Evolutionary conservation across 1,284 basidiomycete species (phyloP), one percentile per base, ranked within the genome.

Genomic region (Boletellus dicymbophilus): DNA sequence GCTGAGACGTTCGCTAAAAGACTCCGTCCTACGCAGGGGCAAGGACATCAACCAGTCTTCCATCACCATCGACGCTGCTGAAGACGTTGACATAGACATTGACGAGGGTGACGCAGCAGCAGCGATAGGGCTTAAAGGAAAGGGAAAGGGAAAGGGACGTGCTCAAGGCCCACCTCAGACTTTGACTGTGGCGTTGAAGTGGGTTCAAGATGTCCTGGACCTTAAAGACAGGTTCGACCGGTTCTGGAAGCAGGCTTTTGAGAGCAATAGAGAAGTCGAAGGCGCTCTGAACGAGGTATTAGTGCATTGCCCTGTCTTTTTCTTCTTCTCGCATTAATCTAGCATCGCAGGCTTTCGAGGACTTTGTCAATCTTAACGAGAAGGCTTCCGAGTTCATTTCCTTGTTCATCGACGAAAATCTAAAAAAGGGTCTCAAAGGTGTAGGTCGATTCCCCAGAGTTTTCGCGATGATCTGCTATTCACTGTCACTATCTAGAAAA

Each of bases 321-420:
- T 34, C 20, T 23, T 42, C 40, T 33, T 37, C 23, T 27, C 28
- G 20, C 22, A 22, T 36, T 52, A 26, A 52, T 43, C 37, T 37
- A 26, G 51, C 28, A 37, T 20, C 26, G 41, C 50, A 96, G 93
- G 95, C 95, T 1, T 98, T 98, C 62, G 88, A 91, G 67, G 81
- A 85, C 0, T 97, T 99, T 68, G 86, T 99, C 67, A 98, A 99
- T 69, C 74, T 79, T 33, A 95, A 98, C 64, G 81, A 84, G 41
- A 90, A 92, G 58, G 84, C 93, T 10, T 87, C 97, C 3, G 97
- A 99, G 63, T 99, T 88, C 68, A 93, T 98, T 44, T 99, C 96
- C 3, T 74, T 99, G 49, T 99, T 94, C 71, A 95, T 99, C 56
- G 97, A 99, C 62, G 96, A 99, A 60, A 90, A 99, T 67, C 78